These are phyloP conservation scores for Colletotrichum navitas DNA, from an alignment of 2,329 filamentous ascomycete genomes.

Conservation along the genomic window DNA sequence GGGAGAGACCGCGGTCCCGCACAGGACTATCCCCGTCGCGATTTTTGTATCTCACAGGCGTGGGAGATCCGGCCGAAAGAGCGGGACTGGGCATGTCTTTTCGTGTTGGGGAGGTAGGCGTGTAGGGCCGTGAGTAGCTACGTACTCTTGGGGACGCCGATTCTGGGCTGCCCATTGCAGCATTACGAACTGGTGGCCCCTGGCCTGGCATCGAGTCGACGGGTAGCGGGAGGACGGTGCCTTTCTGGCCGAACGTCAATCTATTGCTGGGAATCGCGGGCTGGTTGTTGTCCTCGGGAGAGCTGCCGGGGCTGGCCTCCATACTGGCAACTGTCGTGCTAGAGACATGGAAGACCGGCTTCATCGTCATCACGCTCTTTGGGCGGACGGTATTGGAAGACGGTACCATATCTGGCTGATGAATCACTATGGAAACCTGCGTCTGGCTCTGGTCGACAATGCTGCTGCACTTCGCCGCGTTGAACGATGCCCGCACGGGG, in stretches of 20 bases:
- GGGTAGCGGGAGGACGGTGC: constrained; percentile 36
- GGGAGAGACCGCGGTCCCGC: constrained; percentile 13
- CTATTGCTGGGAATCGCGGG: constrained; percentile 23
- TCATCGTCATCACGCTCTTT: constrained; percentile 41
- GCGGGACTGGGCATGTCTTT: constrained; percentile 18
- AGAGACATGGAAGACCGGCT: constrained; percentile 36
- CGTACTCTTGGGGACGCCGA: background rate
- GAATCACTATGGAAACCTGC: constrained; percentile 27
- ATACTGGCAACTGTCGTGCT: constrained; percentile 40
- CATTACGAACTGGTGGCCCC: constrained; percentile 10
- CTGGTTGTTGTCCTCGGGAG: constrained; percentile 36
- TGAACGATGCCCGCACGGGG: constrained; percentile 25
- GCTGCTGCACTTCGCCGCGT: constrained; percentile 14
- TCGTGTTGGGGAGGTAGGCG: constrained; percentile 10
- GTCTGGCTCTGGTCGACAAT: background rate
- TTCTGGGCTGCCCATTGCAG: constrained; percentile 8
- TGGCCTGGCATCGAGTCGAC: constrained; percentile 27
- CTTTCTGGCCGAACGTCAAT: constrained; percentile 29
- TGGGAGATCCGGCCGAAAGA: constrained; percentile 25
- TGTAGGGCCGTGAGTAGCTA: background rate
- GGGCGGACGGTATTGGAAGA: constrained; percentile 31
- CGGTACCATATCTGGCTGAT: constrained; percentile 1
- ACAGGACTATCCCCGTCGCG: constrained; percentile 24
- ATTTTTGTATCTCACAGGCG: constrained; percentile 18
- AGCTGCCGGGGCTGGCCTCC: constrained; percentile 37